A percentile compares a stretch with the other conserved stretches of the same genome.
These are phyloP conservation scores for Aegilops longissima DNA, from an alignment of 176 grass and related monocot genomes.

Conservation along the genomic window DNA sequence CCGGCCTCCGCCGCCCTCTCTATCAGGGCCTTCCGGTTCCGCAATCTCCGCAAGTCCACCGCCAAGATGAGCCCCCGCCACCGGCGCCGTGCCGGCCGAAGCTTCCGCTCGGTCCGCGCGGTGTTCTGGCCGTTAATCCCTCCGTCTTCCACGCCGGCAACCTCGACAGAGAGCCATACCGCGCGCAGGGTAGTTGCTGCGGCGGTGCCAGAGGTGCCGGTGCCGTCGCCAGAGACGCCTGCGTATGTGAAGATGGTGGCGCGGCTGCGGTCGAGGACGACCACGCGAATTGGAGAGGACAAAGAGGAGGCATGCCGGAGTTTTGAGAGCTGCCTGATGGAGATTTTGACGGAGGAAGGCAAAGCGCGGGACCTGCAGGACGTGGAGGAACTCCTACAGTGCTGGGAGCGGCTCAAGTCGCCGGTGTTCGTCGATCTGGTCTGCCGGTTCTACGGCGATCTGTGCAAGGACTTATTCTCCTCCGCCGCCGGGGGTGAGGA, in stretches of 20 bases:
- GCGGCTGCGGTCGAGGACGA: conserved; percentile 37
- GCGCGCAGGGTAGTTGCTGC: neutral
- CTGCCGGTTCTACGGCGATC: conserved; percentile 63
- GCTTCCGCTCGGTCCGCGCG: conserved; percentile 30
- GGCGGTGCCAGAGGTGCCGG: neutral
- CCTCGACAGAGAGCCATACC: conserved; percentile 11
- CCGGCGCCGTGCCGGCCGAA: neutral
- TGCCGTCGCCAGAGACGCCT: conserved; percentile 56
- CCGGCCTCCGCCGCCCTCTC: conserved; percentile 18
- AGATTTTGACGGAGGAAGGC: conserved; percentile 68
- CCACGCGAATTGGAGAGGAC: neutral
- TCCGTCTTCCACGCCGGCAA: neutral
- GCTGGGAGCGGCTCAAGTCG: conserved; percentile 70
- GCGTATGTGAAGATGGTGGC: conserved; percentile 55
- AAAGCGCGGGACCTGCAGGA: conserved; percentile 67
- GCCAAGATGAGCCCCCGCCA: conserved; percentile 40
- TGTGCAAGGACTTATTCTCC: conserved; percentile 68
- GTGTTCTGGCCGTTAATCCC: conserved; percentile 59
- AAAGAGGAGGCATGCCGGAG: conserved; percentile 50
- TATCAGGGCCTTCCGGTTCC: conserved; percentile 57
- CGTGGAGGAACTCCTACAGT: conserved; percentile 68
- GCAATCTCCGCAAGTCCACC: conserved; percentile 49
- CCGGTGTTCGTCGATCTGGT: conserved; percentile 71
- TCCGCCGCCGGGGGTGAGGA: neutral
- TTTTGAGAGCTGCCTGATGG: conserved; percentile 63